Percentiles rank a stretch among this genome's conserved stretches.
Conservation (phyloP, 805 yeast genomes). For the Spathaspora arborariae region DNA sequence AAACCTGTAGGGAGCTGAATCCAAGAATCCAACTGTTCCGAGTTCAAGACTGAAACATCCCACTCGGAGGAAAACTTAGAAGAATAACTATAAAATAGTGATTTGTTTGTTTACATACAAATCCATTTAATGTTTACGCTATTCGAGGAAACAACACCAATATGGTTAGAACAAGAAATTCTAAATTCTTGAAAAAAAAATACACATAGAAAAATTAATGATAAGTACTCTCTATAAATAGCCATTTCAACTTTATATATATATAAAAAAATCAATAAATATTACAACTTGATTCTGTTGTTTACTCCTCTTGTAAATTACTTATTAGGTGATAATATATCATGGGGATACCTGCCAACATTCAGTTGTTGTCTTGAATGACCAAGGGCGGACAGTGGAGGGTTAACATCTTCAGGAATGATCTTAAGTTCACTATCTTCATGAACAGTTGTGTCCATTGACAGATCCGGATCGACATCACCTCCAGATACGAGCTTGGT, state of each 20-base stretch:
- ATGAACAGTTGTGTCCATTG: conserved; percentile 12
- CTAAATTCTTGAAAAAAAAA: not conserved
- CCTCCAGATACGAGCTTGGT: conserved; percentile 3
- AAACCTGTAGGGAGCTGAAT: too few species aligned
- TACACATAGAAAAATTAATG: not conserved
- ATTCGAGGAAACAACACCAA: not conserved
- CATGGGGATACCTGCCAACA: conserved; percentile 27
- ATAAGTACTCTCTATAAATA: not conserved
- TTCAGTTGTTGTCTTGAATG: conserved; percentile 15
- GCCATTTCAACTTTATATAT: not conserved
- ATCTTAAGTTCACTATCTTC: conserved; percentile 1
- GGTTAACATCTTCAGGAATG: conserved; percentile 5
- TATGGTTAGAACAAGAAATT: not conserved
- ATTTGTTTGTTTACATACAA: too few species aligned
- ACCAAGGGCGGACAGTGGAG: conserved; percentile 9
- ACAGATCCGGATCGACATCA: conserved; percentile 10
- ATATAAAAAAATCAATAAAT: not conserved
- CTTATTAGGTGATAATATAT: conserved; percentile 19
- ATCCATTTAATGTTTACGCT: too few species aligned
- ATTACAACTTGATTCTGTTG: not conserved
- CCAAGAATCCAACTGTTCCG: too few species aligned
- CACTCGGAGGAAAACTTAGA: too few species aligned
- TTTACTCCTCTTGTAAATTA: not conserved
- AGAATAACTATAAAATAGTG: too few species aligned
- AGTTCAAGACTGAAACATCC: too few species aligned